Conservation (phyloP, 225 moss, liverwort and hornwort species). For the Asterella californica region DNA sequence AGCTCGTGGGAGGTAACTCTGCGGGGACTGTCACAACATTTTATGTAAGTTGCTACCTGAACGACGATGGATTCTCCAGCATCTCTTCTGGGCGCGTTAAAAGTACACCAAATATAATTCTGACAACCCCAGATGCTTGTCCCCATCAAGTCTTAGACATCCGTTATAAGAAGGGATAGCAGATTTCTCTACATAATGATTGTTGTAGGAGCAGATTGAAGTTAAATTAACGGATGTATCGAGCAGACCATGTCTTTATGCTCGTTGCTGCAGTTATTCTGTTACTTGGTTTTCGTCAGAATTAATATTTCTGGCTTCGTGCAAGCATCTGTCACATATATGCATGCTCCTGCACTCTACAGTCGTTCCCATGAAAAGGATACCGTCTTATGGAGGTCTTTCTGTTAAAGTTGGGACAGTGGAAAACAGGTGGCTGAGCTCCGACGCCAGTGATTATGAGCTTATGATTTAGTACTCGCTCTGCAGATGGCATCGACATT, state of each 20-base stretch:
- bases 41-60: neutral
- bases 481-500: neutral
- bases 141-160: neutral
- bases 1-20: neutral
- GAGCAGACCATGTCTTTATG: too few species aligned
- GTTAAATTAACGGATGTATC: too few species aligned
- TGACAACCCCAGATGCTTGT: neutral
- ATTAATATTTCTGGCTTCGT: too few species aligned
- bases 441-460: neutral
- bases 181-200: too few species aligned
- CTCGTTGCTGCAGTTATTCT: too few species aligned
- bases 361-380: neutral
- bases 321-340: too few species aligned
- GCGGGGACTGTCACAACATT: constrained; percentile 2
- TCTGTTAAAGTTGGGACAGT: neutral
- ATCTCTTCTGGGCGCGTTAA: neutral
- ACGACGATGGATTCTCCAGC: too few species aligned
- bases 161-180: too few species aligned
- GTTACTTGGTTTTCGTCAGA: too few species aligned
- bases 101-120: neutral
- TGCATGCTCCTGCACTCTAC: neutral
- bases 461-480: neutral
- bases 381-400: neutral
- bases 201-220: too few species aligned
- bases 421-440: too few species aligned